These are phyloP conservation scores for Nakazawaea laoshanensis DNA, from an alignment of 805 yeast species.

Conservation along the genomic window DNA sequence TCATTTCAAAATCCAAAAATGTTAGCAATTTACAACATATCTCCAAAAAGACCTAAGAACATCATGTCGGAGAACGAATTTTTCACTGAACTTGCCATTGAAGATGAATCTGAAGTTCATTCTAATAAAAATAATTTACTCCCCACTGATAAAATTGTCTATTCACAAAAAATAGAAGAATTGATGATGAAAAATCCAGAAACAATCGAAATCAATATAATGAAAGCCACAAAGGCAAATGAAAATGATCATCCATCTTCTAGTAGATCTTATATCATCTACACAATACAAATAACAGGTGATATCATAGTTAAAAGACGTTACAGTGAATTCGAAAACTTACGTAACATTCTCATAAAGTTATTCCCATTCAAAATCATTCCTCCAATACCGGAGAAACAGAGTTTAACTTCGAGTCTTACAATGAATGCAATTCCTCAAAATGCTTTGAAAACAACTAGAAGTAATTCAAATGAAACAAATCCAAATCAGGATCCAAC, in stretches of 20 bases:
- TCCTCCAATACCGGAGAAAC: constrained; percentile 93
- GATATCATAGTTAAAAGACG: constrained; percentile 64
- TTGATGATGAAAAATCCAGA: constrained; percentile 3
- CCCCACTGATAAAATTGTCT: not conserved
- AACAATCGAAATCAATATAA: constrained; percentile 27
- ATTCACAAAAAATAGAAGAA: constrained; percentile 9
- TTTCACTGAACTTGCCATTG: constrained; percentile 8
- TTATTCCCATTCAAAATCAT: constrained; percentile 74
- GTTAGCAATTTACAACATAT: too few relatives aligned
- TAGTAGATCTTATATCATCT: constrained; percentile 70
- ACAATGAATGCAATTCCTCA: constrained; percentile 6
- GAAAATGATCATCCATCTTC: constrained; percentile 42
- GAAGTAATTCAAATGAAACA: not conserved
- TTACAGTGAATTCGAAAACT: constrained; percentile 85
- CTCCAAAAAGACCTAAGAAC: too few relatives aligned
- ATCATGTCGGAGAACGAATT: constrained; percentile 2
- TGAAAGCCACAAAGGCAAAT: constrained; percentile 78
- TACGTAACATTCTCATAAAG: constrained; percentile 62
- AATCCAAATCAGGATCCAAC: not conserved
- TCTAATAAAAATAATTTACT: not conserved
- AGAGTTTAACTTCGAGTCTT: constrained; percentile 36
- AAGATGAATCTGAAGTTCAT: constrained; percentile 1
- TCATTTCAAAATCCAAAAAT: too few relatives aligned
- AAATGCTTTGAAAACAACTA: constrained; percentile 1
- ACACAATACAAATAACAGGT: constrained; percentile 62